These are phyloP conservation scores for Malus hybrid DNA, from an alignment of 331 rosid species.

Conservation along the genomic window DNA sequence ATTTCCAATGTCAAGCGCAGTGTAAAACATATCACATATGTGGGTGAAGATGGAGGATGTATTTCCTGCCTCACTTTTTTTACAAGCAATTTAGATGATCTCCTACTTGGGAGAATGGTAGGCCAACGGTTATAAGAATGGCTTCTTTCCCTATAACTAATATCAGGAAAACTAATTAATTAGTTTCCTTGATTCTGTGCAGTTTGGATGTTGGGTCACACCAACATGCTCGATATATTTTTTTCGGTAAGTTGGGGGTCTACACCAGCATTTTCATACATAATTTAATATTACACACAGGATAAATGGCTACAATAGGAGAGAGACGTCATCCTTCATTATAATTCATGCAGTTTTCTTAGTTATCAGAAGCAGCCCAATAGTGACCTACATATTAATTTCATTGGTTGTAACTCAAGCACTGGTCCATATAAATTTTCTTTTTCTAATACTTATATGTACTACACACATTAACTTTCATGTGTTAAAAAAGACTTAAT, in stretches of 20 bases:
- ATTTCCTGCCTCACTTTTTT: conserved; percentile 34
- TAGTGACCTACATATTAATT: background rate
- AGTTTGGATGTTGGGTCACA: background rate
- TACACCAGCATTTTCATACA: background rate
- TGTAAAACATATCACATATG: conserved; percentile 17
- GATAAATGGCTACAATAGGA: background rate
- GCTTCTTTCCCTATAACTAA: background rate
- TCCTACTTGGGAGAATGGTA: conserved; percentile 27
- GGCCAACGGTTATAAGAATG: conserved; percentile 57
- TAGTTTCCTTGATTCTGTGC: background rate
- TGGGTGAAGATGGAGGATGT: conserved; percentile 35
- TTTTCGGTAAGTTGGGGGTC: background rate
- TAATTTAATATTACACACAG: background rate
- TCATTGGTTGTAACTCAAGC: background rate
- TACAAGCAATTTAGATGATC: conserved; percentile 39
- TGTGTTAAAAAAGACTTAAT: no score
- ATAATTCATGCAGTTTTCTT: background rate
- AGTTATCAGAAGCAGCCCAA: no score
- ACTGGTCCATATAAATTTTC: background rate
- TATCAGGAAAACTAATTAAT: background rate
- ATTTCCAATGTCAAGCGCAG: conserved; percentile 17
- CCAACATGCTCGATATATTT: background rate
- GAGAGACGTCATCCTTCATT: background rate
- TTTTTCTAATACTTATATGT: background rate
- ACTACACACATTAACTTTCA: no score